Evolutionary conservation across 78 protist genomes (phyloP).

Genomic region (Diacronema lutheri): DNA sequence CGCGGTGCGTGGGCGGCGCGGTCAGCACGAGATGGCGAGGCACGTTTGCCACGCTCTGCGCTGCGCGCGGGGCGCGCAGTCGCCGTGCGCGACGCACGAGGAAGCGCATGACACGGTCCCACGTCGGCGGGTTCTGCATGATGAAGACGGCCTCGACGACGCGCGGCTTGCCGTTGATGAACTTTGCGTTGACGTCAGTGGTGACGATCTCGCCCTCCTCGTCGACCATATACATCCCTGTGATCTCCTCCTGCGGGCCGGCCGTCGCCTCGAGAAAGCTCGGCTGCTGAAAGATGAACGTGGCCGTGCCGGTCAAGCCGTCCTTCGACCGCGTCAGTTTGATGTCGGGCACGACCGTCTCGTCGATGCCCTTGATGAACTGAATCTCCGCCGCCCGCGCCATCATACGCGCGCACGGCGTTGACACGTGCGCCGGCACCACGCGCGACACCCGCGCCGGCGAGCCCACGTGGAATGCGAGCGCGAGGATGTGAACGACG

Average conservation of each 20-base stretch:
- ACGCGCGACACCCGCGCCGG: background rate
- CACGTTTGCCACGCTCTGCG: too few species aligned
- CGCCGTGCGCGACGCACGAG: background rate
- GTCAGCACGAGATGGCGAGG: too few species aligned
- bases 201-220: background rate
- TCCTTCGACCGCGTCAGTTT: background rate
- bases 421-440: background rate
- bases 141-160: background rate
- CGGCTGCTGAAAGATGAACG: background rate
- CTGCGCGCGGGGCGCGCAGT: too few species aligned
- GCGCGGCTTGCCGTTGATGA: slow-evolving; percentile 10
- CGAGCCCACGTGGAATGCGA: background rate
- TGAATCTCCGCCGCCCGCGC: background rate
- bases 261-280: background rate
- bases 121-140: background rate
- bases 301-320: background rate
- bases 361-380: background rate
- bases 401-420: background rate
- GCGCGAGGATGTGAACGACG: too few species aligned
- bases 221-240: slow-evolving; percentile 6
- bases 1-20: too few species aligned
- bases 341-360: background rate
- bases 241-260: background rate
- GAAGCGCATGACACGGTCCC: slow-evolving; percentile 11
- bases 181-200: background rate